phyloP scores from a whole-genome alignment of 176 grass and related monocot genomes.

The Poa pratensis region DNA sequence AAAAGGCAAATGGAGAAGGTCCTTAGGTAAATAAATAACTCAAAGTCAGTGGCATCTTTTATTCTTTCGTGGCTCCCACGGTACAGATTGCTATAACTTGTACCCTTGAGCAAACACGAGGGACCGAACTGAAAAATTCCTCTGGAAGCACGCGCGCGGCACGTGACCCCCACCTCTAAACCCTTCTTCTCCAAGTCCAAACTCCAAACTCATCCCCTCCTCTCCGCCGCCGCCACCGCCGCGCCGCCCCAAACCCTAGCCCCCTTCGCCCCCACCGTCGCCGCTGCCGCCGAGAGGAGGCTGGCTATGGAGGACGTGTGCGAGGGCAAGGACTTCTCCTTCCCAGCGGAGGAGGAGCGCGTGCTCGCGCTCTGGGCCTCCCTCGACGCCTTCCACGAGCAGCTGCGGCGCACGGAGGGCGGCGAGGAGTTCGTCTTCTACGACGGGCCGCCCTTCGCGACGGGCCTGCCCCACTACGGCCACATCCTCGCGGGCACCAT shows the following conservation, averaged over 20 bases:
- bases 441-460: conserved; percentile 92
- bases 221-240: neutral
- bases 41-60: neutral
- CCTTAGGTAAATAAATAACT: neutral
- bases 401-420: conserved; percentile 78
- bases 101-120: neutral
- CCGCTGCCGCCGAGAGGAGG: neutral
- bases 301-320: conserved; percentile 82
- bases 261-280: neutral
- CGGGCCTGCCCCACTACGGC: conserved; percentile 90
- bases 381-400: conserved; percentile 79
- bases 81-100: neutral
- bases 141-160: conserved; percentile 6
- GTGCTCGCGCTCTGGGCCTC: conserved; percentile 64
- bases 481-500: conserved; percentile 98
- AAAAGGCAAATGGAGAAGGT: neutral
- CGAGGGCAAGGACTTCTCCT: conserved; percentile 95
- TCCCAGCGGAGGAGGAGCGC: conserved; percentile 72
- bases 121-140: neutral
- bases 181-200: conserved; percentile 7
- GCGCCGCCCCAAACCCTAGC: conserved; percentile 5
- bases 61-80: neutral
- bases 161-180: conserved; percentile 36
- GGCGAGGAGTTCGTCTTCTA: conserved; percentile 97
- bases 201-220: neutral